Evolutionary conservation across 176 grass and related monocot genomes (phyloP).

Genomic region (Avena atlantica): DNA sequence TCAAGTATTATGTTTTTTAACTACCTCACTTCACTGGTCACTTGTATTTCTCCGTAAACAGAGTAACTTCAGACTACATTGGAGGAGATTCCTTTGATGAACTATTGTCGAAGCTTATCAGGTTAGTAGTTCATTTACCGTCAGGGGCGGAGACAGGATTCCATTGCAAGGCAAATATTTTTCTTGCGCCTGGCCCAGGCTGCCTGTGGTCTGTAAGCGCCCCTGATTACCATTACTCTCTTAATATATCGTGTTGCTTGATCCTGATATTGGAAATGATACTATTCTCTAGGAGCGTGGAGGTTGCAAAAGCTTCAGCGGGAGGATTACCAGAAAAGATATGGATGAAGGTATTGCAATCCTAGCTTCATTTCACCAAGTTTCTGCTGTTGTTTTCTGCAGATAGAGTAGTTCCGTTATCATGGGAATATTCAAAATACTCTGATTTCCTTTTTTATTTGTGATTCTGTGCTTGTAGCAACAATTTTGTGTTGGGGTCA

Average conservation of each 20-base stretch:
- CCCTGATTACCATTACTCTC: background rate
- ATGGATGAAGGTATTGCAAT: constrained; percentile 80
- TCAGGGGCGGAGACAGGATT: too few species aligned
- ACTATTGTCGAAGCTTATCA: constrained; percentile 60
- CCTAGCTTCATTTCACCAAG: background rate
- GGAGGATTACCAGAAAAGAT: constrained; percentile 78
- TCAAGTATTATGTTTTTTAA: background rate
- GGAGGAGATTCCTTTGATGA: constrained; percentile 65
- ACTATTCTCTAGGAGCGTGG: constrained; percentile 62
- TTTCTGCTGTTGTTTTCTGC: background rate
- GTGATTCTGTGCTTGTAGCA: constrained; percentile 46
- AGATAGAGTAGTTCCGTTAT: constrained; percentile 16
- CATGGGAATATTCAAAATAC: constrained; percentile 18
- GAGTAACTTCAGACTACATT: constrained; percentile 51
- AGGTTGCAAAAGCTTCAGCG: constrained; percentile 72
- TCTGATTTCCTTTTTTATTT: background rate
- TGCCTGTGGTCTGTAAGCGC: too few species aligned
- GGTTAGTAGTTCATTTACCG: constrained; percentile 28
- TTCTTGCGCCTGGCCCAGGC: too few species aligned
- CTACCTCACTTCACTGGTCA: background rate
- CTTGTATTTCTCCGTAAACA: background rate
- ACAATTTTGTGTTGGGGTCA: constrained; percentile 89
- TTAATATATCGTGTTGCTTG: background rate
- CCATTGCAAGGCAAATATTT: too few species aligned
- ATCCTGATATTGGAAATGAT: constrained; percentile 13